A percentile compares a stretch with the other conserved stretches of the same genome.
Evolutionary conservation across 768 basidiomycete species (phyloP).

Genomic region (Tephrocybe sp.): DNA sequence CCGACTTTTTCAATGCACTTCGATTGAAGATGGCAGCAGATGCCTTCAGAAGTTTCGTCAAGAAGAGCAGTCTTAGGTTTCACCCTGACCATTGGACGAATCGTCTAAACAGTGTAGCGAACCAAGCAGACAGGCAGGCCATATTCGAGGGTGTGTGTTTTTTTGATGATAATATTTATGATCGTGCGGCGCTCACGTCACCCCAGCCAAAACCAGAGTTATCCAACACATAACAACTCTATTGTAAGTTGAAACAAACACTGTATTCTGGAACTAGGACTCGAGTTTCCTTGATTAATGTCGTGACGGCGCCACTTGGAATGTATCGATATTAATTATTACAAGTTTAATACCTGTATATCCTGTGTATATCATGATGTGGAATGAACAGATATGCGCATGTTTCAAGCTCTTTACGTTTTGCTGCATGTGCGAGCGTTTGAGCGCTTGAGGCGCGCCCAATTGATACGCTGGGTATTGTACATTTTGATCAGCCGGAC

Average conservation of each 20-base stretch:
- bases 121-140: conserved; percentile 55
- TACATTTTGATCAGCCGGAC: too few species aligned
- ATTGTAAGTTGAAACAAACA: neutral
- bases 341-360: too few species aligned
- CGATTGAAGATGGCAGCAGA: conserved; percentile 50
- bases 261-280: neutral
- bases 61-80: conserved; percentile 71
- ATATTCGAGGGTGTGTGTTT: conserved; percentile 62
- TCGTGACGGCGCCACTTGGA: too few species aligned
- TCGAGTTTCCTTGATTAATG: too few species aligned
- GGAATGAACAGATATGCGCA: neutral
- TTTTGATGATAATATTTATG: too few species aligned
- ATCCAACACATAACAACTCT: conserved; percentile 61
- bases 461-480: too few species aligned
- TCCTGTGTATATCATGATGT: too few species aligned
- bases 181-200: neutral
- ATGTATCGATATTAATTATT: too few species aligned
- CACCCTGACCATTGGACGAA: conserved; percentile 81
- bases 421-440: too few species aligned
- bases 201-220: conserved; percentile 21
- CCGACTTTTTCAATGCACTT: conserved; percentile 62
- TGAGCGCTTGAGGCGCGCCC: too few species aligned
- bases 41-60: conserved; percentile 64
- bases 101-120: conserved; percentile 53
- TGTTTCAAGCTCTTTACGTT: neutral